A percentile compares a stretch with the other conserved stretches of the same genome.
These are phyloP conservation scores for Annulohypoxylon bovei DNA, from an alignment of 495 filamentous ascomycete species.

Conservation along the genomic window DNA sequence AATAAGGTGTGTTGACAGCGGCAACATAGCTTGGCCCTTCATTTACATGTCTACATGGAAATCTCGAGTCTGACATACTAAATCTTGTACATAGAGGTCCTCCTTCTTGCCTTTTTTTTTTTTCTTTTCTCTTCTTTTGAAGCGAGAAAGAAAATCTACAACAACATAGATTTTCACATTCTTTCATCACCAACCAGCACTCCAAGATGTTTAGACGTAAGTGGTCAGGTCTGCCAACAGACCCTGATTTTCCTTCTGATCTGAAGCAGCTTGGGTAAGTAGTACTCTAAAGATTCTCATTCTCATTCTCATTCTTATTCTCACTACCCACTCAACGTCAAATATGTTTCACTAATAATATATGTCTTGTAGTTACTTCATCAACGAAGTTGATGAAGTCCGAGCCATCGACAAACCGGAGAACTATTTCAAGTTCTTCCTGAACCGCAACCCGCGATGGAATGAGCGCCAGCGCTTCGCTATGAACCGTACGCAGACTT, in stretches of 20 bases:
- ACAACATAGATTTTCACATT: not conserved
- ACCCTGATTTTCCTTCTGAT: conserved; percentile 70
- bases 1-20: not conserved
- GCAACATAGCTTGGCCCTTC: not conserved
- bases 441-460: conserved; percentile 74
- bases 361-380: conserved; percentile 65
- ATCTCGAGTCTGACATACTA: not conserved
- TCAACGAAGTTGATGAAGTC: conserved; percentile 78
- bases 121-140: no score
- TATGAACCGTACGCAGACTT: conserved; percentile 67
- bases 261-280: conserved; percentile 76
- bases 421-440: conserved; percentile 75
- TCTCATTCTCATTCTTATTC: not conserved
- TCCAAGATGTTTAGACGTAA: conserved; percentile 73
- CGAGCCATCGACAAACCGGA: conserved; percentile 71
- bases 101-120: not conserved
- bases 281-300: not conserved
- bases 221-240: conserved; percentile 71
- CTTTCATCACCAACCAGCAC: not conserved
- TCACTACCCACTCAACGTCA: not conserved
- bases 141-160: not conserved
- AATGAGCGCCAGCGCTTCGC: conserved; percentile 76
- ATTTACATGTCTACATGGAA: not conserved
- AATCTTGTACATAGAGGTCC: not conserved
- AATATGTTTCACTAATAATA: conserved; percentile 19